These are phyloP conservation scores for Magnusiomyces suaveolens DNA, from an alignment of 1,139 yeast genomes.

Conservation along the genomic window DNA sequence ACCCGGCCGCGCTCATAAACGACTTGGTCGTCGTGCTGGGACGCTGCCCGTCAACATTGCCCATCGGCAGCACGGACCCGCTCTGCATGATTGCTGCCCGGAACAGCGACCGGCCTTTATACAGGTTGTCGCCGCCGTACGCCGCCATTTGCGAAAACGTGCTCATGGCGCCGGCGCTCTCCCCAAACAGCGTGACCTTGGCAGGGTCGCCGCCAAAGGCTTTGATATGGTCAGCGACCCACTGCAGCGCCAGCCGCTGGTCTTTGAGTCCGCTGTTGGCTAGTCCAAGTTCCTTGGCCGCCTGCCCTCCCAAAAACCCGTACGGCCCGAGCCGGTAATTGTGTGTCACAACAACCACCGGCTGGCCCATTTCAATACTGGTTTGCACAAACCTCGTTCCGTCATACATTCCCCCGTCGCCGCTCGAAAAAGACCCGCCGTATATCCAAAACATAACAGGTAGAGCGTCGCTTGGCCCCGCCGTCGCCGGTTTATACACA, in stretches of 20 bases:
- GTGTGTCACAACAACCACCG: background rate
- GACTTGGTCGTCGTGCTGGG: slow-evolving; percentile 13
- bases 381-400: background rate
- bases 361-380: background rate
- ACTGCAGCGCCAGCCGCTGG: slow-evolving; percentile 27
- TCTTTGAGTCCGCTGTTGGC: slow-evolving; percentile 29
- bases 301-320: slow-evolving; percentile 16
- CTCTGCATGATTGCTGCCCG: slow-evolving; percentile 25
- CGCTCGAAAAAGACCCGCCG: slow-evolving; percentile 4
- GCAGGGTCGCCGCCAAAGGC: slow-evolving; percentile 30
- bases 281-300: slow-evolving; percentile 20
- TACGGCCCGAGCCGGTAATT: slow-evolving; percentile 11
- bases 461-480: background rate
- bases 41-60: slow-evolving; percentile 5
- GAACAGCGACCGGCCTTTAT: slow-evolving; percentile 17
- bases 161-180: slow-evolving; percentile 28
- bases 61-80: slow-evolving; percentile 17
- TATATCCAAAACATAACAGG: slow-evolving; percentile 5
- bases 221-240: slow-evolving; percentile 27
- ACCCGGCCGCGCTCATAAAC: slow-evolving; percentile 16
- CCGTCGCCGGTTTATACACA: background rate
- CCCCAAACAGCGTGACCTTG: slow-evolving; percentile 27
- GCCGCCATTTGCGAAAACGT: slow-evolving; percentile 22
- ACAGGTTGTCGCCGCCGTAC: slow-evolving; percentile 12
- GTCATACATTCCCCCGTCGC: slow-evolving; percentile 10